A percentile compares a stretch with the other conserved stretches of the same genome.
phyloP scores from a whole-genome alignment of 148 eudicot species.

The Chenopodium formosanum region DNA sequence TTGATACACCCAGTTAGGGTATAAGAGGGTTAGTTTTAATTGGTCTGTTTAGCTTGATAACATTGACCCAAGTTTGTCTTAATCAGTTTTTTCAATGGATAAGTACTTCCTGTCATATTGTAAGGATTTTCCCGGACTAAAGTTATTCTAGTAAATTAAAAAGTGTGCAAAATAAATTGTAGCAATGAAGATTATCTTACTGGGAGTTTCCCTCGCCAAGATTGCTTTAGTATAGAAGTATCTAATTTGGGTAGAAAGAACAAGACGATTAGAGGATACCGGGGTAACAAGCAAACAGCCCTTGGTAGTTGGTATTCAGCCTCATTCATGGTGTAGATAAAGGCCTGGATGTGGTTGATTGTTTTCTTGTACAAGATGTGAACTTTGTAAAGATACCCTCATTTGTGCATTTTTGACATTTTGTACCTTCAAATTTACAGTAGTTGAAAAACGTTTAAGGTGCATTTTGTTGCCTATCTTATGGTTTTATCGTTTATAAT shows the following conservation, averaged over 20 bases:
- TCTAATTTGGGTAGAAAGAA: too few species aligned
- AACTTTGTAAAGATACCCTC: not conserved
- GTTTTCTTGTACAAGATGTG: not conserved
- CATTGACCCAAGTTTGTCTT: not conserved
- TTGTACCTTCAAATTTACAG: not conserved
- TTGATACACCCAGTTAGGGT: too few species aligned
- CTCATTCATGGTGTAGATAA: too few species aligned
- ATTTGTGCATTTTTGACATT: conserved; percentile 6
- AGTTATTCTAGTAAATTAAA: not conserved
- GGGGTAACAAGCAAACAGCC: too few species aligned
- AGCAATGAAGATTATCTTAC: not conserved
- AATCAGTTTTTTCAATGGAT: not conserved
- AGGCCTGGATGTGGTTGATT: not conserved
- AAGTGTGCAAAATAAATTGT: not conserved
- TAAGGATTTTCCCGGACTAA: not conserved
- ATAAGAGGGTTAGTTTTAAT: not conserved
- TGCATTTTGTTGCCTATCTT: not conserved
- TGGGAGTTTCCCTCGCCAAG: too few species aligned
- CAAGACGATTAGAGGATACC: too few species aligned
- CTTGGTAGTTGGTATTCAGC: not conserved
- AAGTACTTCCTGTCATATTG: not conserved
- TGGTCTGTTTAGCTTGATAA: not conserved
- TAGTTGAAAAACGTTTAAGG: not conserved
- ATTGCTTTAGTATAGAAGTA: too few species aligned
- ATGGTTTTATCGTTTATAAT: not conserved